Base-by-base conservation (phyloP, 148 eudicot species). In the Diospyros lotus region DNA sequence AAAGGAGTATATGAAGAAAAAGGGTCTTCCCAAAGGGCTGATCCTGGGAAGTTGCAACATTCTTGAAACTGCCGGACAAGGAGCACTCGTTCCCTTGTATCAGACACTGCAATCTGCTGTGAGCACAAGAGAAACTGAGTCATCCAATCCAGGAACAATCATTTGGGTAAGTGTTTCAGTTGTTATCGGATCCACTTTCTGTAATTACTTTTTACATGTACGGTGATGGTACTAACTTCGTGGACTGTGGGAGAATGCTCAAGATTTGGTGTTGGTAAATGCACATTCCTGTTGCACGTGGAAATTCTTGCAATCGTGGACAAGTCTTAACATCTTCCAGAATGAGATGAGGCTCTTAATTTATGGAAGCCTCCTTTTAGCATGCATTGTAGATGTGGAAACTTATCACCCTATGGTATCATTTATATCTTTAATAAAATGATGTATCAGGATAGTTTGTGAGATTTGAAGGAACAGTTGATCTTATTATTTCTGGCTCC, bases 21-120 rank as follows among this genome's bases (percentile, higher is more conserved):
- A 79, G 73, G 93, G 97, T 42, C 63, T 85, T 68, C 91, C 98
- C 5, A 85, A 91, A 81, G 94, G 98, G 82, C 40, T 93, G 78
- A 84, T 73, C 75, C 86, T 95, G 63, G 99, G 99, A 46, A 89
- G 87, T 87, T 95, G 99, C 83, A 89, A 77, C 74, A 76, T 93
- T 84, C 97, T 95, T 41, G 99, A 95, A 73, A 86, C 98, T 68
- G 99, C 99, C 46, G 99, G 98, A 69, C 90, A 95, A 11, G 99
- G 99, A 71, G 98, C 97, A 12, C 78, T 89, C 66, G 88, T 74
- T 72, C 85, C 97, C 1, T 91, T 95, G 55, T 90, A 95, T 75
- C 94, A 93, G 85, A 89, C 86, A 5, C 80, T 95, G 82, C 88
- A 93, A 73, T 84, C 94, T 70, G 83, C 89, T 45, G 55, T 93